Percentiles rank a stretch among this genome's conserved stretches.
Evolutionary conservation across 1,284 basidiomycete genomes (phyloP).

Genomic region (Ustilago nuda): DNA sequence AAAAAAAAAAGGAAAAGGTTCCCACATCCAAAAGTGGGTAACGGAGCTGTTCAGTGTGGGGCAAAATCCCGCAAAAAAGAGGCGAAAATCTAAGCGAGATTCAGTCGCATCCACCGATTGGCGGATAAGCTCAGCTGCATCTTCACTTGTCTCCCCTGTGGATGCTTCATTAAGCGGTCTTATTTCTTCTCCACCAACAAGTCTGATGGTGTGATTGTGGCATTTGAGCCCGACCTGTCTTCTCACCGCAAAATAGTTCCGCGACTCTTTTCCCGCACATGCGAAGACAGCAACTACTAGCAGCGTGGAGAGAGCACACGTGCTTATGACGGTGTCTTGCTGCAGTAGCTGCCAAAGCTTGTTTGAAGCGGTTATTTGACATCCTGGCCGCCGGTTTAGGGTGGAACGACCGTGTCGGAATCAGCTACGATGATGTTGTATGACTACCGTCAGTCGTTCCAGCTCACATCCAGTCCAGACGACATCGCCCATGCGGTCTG

Average conservation of each 20-base stretch:
- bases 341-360: too few species aligned
- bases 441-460: too few species aligned
- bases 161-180: background rate
- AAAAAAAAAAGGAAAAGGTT: too few species aligned
- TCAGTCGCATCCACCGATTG: conserved; percentile 14
- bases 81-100: conserved; percentile 15
- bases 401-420: too few species aligned
- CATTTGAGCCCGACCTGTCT: background rate
- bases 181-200: conserved; percentile 1
- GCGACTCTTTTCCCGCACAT: too few species aligned
- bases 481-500: background rate
- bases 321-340: background rate
- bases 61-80: background rate
- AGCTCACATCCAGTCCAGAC: too few species aligned
- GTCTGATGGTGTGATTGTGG: background rate
- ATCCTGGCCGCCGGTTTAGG: too few species aligned
- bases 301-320: too few species aligned
- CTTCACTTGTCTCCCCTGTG: background rate
- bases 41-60: conserved; percentile 13
- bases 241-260: too few species aligned
- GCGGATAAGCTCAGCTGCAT: conserved; percentile 14
- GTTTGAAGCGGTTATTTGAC: too few species aligned
- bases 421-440: too few species aligned
- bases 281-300: too few species aligned
- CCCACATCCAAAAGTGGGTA: background rate